Percentiles rank a stretch among this genome's conserved stretches.
Conservation (phyloP, 148 eudicot genomes). For the Persicaria tinctoria region DNA sequence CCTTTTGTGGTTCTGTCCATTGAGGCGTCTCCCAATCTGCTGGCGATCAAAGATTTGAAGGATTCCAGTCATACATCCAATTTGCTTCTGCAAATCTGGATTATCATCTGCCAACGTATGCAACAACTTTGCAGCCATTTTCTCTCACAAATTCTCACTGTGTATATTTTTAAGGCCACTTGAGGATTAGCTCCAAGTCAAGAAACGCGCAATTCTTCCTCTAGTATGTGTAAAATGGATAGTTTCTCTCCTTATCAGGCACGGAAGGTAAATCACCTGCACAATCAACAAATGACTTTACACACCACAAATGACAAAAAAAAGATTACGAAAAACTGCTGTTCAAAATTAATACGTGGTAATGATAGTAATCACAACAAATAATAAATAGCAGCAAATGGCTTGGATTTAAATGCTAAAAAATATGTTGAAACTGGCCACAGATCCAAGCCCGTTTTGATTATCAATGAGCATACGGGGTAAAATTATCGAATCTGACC, state of each 20-base stretch:
- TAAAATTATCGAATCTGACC: background rate
- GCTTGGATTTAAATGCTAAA: background rate
- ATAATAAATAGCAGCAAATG: background rate
- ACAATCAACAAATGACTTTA: background rate
- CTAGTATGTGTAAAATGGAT: constrained; percentile 81
- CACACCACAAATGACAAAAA: constrained; percentile 3
- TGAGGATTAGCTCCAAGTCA: constrained; percentile 44
- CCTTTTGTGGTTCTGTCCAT: constrained; percentile 43
- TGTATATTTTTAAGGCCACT: constrained; percentile 33
- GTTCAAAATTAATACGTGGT: background rate
- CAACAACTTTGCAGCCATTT: constrained; percentile 88
- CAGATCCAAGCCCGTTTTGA: constrained; percentile 1
- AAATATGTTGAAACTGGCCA: background rate
- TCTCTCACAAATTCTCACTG: constrained; percentile 2
- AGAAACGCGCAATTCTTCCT: constrained; percentile 61
- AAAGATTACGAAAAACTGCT: background rate
- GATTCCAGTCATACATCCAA: constrained; percentile 85
- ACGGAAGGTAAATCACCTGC: constrained; percentile 56
- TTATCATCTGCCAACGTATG: constrained; percentile 88
- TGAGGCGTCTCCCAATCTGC: constrained; percentile 49
- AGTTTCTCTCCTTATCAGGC: constrained; percentile 52
- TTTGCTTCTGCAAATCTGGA: constrained; percentile 85
- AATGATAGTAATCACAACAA: background rate
- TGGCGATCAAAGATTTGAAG: constrained; percentile 73
- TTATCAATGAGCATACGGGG: background rate